These are phyloP conservation scores for Candida qinlingensis DNA, from an alignment of 805 yeast genomes.

Conservation along the genomic window DNA sequence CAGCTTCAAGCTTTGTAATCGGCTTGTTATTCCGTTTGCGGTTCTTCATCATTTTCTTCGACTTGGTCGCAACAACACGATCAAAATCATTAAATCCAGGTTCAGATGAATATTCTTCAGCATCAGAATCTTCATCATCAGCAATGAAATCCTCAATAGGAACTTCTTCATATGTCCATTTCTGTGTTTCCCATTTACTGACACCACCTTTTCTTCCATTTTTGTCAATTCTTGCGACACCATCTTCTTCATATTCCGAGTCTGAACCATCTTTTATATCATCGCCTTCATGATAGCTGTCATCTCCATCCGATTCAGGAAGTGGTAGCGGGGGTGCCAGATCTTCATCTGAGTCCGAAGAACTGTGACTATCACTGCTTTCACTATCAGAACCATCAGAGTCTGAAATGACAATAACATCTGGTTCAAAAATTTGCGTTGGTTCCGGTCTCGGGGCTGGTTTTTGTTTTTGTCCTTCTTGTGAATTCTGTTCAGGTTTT, in stretches of 20 bases:
- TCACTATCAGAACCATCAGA: background rate
- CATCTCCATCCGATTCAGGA: background rate
- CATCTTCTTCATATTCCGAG: background rate
- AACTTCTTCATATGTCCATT: conserved; percentile 5
- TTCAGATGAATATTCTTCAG: background rate
- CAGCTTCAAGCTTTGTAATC: no score
- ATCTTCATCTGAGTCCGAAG: background rate
- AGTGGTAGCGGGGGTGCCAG: no score
- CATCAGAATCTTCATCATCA: background rate
- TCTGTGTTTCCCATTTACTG: conserved; percentile 3
- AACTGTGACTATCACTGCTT: background rate
- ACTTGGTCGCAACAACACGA: background rate
- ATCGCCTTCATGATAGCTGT: background rate
- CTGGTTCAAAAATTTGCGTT: background rate
- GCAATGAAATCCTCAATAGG: conserved; percentile 2
- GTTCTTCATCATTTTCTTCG: background rate
- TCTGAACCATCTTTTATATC: background rate
- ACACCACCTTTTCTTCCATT: background rate
- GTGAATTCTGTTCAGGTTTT: no score
- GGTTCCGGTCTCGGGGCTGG: no score
- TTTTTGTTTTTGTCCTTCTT: no score
- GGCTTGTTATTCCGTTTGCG: no score
- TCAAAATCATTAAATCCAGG: background rate
- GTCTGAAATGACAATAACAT: background rate
- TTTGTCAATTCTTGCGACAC: no score